Conservation (phyloP, 257 asterid species). For the Solanum chmielewskii region DNA sequence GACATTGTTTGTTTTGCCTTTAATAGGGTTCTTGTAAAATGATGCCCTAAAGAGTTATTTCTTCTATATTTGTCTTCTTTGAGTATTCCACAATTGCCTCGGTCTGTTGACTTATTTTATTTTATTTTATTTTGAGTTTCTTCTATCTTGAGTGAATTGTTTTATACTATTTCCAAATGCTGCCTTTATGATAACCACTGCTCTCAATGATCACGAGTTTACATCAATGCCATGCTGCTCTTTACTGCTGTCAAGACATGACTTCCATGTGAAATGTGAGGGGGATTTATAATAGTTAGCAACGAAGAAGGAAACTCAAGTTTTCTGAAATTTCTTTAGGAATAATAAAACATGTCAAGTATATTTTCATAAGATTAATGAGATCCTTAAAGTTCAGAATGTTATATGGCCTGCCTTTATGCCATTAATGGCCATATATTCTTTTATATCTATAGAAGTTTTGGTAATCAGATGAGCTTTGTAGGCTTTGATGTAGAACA, state of each 20-base stretch:
- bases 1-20: background rate
- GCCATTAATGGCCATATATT: background rate
- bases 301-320: background rate
- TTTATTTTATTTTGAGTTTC: background rate
- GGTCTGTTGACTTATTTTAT: background rate
- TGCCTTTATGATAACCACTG: background rate
- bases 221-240: background rate
- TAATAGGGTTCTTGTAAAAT: background rate
- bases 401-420: background rate
- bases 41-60: background rate
- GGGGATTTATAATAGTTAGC: background rate
- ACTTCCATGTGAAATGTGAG: background rate
- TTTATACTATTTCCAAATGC: background rate
- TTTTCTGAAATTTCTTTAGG: background rate
- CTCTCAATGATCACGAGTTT: background rate
- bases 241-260: background rate
- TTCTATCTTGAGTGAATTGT: background rate
- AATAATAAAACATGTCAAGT: background rate
- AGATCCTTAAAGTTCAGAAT: background rate
- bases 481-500: background rate
- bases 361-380: background rate
- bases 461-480: background rate
- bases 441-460: background rate
- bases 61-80: background rate
- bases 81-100: background rate